Percentiles rank a stretch among this genome's conserved stretches.
Conservation (phyloP, 495 filamentous ascomycete species). For the Amniculicola lignicola region DNA sequence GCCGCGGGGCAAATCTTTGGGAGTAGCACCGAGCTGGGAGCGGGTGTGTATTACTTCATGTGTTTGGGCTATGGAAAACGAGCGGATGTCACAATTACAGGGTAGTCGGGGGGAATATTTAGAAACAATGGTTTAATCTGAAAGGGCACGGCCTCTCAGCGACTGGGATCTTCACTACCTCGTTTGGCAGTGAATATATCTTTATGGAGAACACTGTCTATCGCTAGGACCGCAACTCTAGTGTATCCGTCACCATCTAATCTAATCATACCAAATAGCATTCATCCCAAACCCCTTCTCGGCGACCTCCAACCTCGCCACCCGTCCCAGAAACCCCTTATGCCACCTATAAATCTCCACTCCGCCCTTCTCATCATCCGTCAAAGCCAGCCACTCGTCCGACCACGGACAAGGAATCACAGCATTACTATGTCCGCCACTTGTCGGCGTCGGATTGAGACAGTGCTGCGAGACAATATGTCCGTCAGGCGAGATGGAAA, state of each 20-base stretch:
- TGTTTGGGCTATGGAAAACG: too few species aligned
- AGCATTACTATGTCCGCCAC: conserved; percentile 80
- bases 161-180: too few species aligned
- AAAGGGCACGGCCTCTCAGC: too few species aligned
- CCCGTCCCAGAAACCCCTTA: conserved; percentile 71
- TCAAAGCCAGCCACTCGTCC: conserved; percentile 81
- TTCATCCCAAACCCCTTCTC: conserved; percentile 88
- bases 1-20: too few species aligned
- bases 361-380: conserved; percentile 78
- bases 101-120: too few species aligned
- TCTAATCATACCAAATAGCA: conserved; percentile 84
- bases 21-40: too few species aligned
- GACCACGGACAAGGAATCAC: conserved; percentile 75
- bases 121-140: too few species aligned
- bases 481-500: conserved; percentile 65
- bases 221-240: too few species aligned
- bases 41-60: too few species aligned
- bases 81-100: too few species aligned
- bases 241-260: not conserved
- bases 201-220: too few species aligned
- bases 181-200: too few species aligned
- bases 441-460: conserved; percentile 78
- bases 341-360: conserved; percentile 82
- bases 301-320: conserved; percentile 68
- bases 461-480: conserved; percentile 72